A percentile compares a stretch with the other conserved stretches of the same genome.
These are phyloP conservation scores for Wallacemonas sp. DNA, from an alignment of 208 protist genomes.

Conservation along the genomic window DNA sequence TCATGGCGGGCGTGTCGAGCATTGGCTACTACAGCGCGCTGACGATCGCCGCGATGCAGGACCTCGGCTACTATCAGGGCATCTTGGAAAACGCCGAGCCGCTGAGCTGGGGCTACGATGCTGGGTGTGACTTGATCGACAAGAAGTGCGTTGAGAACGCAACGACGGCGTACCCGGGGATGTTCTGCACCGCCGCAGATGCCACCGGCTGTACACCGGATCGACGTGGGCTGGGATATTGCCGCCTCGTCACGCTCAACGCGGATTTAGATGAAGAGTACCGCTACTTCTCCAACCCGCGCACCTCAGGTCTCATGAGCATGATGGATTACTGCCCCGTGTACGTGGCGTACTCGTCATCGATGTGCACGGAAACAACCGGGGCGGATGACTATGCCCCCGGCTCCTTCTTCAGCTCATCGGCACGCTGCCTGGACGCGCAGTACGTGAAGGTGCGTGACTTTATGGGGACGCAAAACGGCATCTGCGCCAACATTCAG, in stretches of 20 bases:
- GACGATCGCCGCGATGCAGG: slow-evolving; percentile 36
- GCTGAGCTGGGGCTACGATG: slow-evolving; percentile 29
- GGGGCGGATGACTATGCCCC: neutral
- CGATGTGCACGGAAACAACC: slow-evolving; percentile 6
- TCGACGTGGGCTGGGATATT: slow-evolving; percentile 22
- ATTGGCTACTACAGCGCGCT: slow-evolving; percentile 32
- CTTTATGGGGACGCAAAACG: neutral
- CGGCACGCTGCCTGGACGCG: slow-evolving; percentile 11
- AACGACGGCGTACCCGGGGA: slow-evolving; percentile 16
- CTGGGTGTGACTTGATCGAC: slow-evolving; percentile 27
- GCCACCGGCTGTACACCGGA: slow-evolving; percentile 25
- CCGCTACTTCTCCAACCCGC: slow-evolving; percentile 14
- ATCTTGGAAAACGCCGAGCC: slow-evolving; percentile 28
- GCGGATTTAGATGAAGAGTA: neutral
- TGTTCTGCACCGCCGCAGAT: slow-evolving; percentile 28
- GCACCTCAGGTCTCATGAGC: neutral
- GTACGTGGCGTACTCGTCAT: neutral
- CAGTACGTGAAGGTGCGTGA: slow-evolving; percentile 16
- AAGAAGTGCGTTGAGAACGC: slow-evolving; percentile 28
- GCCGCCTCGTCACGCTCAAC: slow-evolving; percentile 6
- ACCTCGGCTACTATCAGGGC: slow-evolving; percentile 34
- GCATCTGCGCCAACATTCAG: slow-evolving; percentile 9
- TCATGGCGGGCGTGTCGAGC: slow-evolving; percentile 25
- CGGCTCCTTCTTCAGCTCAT: slow-evolving; percentile 1
- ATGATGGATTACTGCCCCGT: slow-evolving; percentile 14